These are phyloP conservation scores for Parafenestella ontariensis DNA, from an alignment of 2,329 filamentous ascomycete genomes.

Conservation along the genomic window DNA sequence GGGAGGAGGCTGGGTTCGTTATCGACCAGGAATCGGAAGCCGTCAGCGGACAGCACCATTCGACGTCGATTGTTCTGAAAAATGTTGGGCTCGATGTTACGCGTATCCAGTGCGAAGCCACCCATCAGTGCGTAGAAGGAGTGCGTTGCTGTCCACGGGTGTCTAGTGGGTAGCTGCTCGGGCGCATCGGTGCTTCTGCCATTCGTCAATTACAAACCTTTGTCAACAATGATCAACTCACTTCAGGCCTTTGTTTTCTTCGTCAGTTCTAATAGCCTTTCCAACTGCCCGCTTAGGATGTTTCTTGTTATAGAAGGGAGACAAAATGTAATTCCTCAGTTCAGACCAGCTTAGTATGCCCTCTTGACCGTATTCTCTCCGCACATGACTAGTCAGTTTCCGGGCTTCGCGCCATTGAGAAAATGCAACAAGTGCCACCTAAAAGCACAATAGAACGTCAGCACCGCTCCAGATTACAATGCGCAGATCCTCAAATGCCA, in stretches of 20 bases:
- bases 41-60: not conserved
- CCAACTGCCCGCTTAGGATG: not conserved
- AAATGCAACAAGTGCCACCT: not conserved
- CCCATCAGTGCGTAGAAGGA: conserved; percentile 22
- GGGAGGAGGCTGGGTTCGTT: not conserved
- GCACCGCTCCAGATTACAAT: not conserved
- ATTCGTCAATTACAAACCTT: too few species aligned
- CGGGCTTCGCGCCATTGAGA: not conserved
- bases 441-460: not conserved
- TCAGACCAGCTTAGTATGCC: not conserved
- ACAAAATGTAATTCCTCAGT: too few species aligned
- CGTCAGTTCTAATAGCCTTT: not conserved
- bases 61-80: conserved; percentile 9
- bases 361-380: not conserved
- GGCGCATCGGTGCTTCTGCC: not conserved
- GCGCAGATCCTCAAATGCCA: not conserved
- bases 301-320: not conserved
- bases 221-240: not conserved
- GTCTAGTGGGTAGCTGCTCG: not conserved
- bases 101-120: conserved; percentile 12
- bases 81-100: not conserved
- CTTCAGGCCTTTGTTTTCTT: not conserved
- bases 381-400: not conserved
- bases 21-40: not conserved
- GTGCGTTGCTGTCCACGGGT: conserved; percentile 18